A percentile compares a stretch with the other conserved stretches of the same genome.
Evolutionary conservation across 371 early-diverging fungal genomes (phyloP).

Genomic region (Blyttiomyces sp.): DNA sequence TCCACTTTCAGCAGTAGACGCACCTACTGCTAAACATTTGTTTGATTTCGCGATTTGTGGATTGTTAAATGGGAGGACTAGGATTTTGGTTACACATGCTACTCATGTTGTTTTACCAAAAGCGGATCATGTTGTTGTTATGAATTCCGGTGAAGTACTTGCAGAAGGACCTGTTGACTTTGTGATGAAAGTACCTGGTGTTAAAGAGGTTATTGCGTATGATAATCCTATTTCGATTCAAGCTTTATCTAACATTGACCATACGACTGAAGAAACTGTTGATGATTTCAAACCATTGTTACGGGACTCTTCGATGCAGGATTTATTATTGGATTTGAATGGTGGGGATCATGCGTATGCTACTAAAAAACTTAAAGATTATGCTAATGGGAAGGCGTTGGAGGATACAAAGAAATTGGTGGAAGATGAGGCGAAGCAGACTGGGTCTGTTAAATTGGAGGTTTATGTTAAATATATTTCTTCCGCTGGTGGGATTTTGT

Average conservation of each 20-base stretch:
- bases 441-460: constrained; percentile 32
- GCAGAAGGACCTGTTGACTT: constrained; percentile 16
- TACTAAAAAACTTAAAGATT: constrained; percentile 3
- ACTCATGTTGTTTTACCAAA: constrained; percentile 44
- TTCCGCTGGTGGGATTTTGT: constrained; percentile 40
- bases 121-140: constrained; percentile 28
- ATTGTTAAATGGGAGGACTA: constrained; percentile 68
- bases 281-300: too few relatives aligned
- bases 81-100: constrained; percentile 83
- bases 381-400: constrained; percentile 12
- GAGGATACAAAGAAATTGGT: constrained; percentile 25
- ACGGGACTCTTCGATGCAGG: too few relatives aligned
- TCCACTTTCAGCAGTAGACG: constrained; percentile 68
- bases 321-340: too few relatives aligned
- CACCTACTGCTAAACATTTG: constrained; percentile 84
- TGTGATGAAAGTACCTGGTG: constrained; percentile 2
- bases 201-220: background rate
- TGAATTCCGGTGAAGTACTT: constrained; percentile 26
- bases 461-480: constrained; percentile 35
- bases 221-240: background rate
- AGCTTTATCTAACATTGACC: background rate
- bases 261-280: background rate
- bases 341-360: constrained; percentile 1
- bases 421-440: constrained; percentile 31
- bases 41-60: constrained; percentile 48